Base-by-base conservation (phyloP, 768 basidiomycete genomes). In the Boletus barrowsii region DNA sequence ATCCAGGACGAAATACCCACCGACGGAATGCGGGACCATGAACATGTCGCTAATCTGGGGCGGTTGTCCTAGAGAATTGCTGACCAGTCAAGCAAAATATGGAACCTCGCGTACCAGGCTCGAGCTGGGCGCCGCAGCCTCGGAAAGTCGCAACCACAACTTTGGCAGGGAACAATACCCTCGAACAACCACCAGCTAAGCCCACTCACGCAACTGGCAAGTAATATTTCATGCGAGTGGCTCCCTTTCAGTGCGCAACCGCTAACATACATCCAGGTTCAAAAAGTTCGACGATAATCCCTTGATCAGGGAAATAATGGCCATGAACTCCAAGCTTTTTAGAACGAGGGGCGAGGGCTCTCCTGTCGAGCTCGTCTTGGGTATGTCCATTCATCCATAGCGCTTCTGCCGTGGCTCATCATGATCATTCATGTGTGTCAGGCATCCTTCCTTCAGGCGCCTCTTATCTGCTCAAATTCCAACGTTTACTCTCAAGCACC, bases 401-500 rank as follows among this genome's bases (percentile, higher is more conserved):
- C 14, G 15, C 14, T n/a, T 17, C 37, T n/a, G n/a, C n/a, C 10
- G 11, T 35, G 35, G 35, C 37, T 46, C 41, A 57, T 13, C n/a
- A n/a, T n/a, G n/a, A n/a, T n/a, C n/a, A n/a, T n/a, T n/a, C n/a
- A n/a, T n/a, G 15, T 6, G 18, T 44, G 10, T 44, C 18, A 82
- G 80, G 80, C 14, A 73, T 82, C 24, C 73, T 74, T 44, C 68
- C 51, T 5, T 65, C 57, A 2, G 80, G 80, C 0, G 74, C 75
- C 1, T 76, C 79, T 0, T 78, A 79, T 55, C 62, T 82, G 10
- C 62, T 82, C 3, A 67, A 51, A 61, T 61, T 61, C 56, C 35
- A 32, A 36, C 35, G 22, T 72, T 64, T 56, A 57, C 62, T 5
- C 61, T 13, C 42, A 58, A 35, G 32, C 52, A 69, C 17, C 56